These are phyloP conservation scores for Phytophthora citrophthora DNA, from an alignment of 352 stramenopile genomes.

Conservation along the genomic window DNA sequence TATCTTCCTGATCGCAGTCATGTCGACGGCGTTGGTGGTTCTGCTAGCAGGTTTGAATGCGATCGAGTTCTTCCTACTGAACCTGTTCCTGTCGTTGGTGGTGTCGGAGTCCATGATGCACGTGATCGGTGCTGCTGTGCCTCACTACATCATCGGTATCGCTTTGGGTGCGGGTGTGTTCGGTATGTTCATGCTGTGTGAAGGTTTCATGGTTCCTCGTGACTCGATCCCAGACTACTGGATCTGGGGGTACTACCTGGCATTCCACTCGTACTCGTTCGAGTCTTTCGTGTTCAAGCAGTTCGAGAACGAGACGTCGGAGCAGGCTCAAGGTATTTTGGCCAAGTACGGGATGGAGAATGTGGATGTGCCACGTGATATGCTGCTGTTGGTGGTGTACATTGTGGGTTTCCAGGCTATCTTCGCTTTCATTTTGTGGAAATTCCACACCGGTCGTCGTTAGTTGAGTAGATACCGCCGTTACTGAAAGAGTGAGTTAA, in stretches of 20 bases:
- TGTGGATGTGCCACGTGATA: constrained; percentile 49
- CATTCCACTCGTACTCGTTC: constrained; percentile 87
- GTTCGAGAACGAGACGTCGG: constrained; percentile 45
- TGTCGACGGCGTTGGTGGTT: constrained; percentile 58
- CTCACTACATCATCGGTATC: constrained; percentile 87
- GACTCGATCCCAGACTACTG: no score
- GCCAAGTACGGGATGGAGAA: constrained; percentile 47
- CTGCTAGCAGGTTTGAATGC: constrained; percentile 58
- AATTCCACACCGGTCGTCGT: constrained; percentile 21
- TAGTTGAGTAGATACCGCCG: neutral
- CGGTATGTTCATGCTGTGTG: no score
- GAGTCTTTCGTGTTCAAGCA: constrained; percentile 83
- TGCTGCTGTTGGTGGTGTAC: constrained; percentile 49
- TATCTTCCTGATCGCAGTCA: constrained; percentile 69
- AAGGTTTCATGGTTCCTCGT: no score
- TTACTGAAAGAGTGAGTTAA: neutral
- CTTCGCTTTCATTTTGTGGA: constrained; percentile 32
- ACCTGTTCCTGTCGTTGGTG: constrained; percentile 77
- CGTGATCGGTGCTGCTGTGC: constrained; percentile 71
- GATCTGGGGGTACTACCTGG: constrained; percentile 82
- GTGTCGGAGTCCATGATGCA: constrained; percentile 82
- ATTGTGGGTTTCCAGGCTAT: constrained; percentile 44
- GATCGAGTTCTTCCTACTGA: constrained; percentile 62
- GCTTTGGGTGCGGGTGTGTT: constrained; percentile 72
- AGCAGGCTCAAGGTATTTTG: constrained; percentile 23